Evolutionary conservation across 768 basidiomycete genomes (phyloP).

Genomic region (Lactarius psammicola): DNA sequence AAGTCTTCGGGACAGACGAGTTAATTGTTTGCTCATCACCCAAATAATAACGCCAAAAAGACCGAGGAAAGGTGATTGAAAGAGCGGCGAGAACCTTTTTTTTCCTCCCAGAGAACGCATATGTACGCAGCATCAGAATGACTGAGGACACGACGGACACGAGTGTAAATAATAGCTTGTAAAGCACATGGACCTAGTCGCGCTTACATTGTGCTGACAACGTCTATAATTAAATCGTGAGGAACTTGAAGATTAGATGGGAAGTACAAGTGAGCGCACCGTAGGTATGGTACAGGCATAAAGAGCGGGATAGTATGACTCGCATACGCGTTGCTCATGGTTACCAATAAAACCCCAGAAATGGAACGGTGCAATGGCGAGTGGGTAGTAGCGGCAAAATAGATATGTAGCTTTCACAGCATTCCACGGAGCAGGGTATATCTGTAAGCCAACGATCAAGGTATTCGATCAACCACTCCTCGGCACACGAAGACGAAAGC

Average conservation of each 20-base stretch:
- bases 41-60: conserved; percentile 9
- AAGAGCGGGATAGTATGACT: conserved; percentile 9
- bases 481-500: too few species aligned
- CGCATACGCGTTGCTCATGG: conserved; percentile 5
- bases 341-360: conserved; percentile 18
- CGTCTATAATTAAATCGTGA: conserved; percentile 9
- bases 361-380: conserved; percentile 14
- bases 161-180: background rate
- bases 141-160: background rate
- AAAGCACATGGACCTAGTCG: background rate
- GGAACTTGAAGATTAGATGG: background rate
- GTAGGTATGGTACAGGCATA: conserved; percentile 16
- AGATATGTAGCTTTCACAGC: conserved; percentile 19
- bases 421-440: conserved; percentile 22
- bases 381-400: conserved; percentile 23
- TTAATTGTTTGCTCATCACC: conserved; percentile 11
- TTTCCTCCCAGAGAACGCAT: conserved; percentile 21
- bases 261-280: conserved; percentile 7
- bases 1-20: background rate
- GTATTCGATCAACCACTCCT: too few species aligned
- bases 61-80: background rate
- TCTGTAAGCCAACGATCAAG: conserved; percentile 11
- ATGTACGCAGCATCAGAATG: conserved; percentile 25
- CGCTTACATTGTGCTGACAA: conserved; percentile 23
- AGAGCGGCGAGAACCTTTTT: conserved; percentile 9